Percentiles rank a stretch among this genome's conserved stretches.
phyloP scores from a whole-genome alignment of 163 green algal species.

The Chlorella variabilis region DNA sequence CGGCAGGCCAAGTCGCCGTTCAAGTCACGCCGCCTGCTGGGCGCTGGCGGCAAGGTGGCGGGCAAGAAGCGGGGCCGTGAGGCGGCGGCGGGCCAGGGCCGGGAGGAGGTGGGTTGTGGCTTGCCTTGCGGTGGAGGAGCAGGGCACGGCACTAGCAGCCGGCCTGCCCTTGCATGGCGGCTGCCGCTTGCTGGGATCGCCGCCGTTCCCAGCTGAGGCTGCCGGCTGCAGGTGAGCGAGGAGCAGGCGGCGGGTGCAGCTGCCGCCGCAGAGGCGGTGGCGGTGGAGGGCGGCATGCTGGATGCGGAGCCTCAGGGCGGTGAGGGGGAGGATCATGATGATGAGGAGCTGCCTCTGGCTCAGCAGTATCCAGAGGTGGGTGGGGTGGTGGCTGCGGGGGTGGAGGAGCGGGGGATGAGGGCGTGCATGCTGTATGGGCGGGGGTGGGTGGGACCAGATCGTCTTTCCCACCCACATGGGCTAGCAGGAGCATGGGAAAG shows the following conservation, averaged over 20 bases:
- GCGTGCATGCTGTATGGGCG: no score
- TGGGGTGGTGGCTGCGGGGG: no score
- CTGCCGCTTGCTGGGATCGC: no score
- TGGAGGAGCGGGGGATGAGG: no score
- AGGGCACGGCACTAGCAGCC: no score
- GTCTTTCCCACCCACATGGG: no score
- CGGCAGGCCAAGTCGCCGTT: not conserved
- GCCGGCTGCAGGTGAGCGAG: not conserved
- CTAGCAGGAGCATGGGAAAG: no score
- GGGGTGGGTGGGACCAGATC: no score
- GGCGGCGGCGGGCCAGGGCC: not conserved
- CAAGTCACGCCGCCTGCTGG: not conserved
- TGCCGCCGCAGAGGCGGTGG: not conserved
- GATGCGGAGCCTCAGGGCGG: not conserved
- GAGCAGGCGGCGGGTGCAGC: not conserved
- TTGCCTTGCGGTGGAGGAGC: no score
- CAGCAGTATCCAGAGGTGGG: not conserved
- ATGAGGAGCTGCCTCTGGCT: not conserved
- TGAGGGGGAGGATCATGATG: not conserved
- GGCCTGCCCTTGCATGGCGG: no score
- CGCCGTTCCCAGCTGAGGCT: no score
- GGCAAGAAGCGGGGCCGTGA: not conserved
- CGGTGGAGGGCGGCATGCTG: not conserved
- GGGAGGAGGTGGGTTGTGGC: no score
- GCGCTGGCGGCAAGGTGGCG: not conserved